Evolutionary conservation across 2,329 filamentous ascomycete species (phyloP).

Genomic region (Paecilomyces niveus): DNA sequence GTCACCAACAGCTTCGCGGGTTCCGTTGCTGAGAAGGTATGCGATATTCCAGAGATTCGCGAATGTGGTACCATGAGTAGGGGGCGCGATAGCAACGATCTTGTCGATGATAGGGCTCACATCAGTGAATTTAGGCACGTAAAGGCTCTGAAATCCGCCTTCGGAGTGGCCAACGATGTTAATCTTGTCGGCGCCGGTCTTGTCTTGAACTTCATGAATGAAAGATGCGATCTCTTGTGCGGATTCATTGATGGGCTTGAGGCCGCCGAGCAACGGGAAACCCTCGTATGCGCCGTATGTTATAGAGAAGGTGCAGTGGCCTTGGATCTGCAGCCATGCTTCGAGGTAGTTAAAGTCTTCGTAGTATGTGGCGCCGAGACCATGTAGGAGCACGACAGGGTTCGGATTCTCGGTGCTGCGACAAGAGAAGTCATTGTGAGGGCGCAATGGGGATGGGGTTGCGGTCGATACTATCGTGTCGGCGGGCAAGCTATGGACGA

Average conservation of each 20-base stretch:
- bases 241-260: constrained; percentile 31
- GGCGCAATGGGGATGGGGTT: neutral
- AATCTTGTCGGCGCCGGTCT: constrained; percentile 31
- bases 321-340: constrained; percentile 27
- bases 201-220: constrained; percentile 26
- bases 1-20: constrained; percentile 12
- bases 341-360: constrained; percentile 31
- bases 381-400: constrained; percentile 30
- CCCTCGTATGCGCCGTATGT: constrained; percentile 35
- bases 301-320: constrained; percentile 37
- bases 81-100: constrained; percentile 30
- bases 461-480: constrained; percentile 3
- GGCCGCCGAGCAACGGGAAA: constrained; percentile 32
- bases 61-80: constrained; percentile 27
- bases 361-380: constrained; percentile 30
- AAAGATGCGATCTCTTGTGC: constrained; percentile 34
- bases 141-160: constrained; percentile 35
- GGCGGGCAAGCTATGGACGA: neutral
- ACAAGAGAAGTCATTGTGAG: constrained; percentile 28
- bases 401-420: constrained; percentile 18
- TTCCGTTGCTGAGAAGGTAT: constrained; percentile 18
- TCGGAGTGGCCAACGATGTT: constrained; percentile 40
- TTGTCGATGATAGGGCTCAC: constrained; percentile 23
- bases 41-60: constrained; percentile 22
- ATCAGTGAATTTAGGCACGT: constrained; percentile 32